Evolutionary conservation across 345 rosid species (phyloP).

Genomic region (Pistacia atlantica): DNA sequence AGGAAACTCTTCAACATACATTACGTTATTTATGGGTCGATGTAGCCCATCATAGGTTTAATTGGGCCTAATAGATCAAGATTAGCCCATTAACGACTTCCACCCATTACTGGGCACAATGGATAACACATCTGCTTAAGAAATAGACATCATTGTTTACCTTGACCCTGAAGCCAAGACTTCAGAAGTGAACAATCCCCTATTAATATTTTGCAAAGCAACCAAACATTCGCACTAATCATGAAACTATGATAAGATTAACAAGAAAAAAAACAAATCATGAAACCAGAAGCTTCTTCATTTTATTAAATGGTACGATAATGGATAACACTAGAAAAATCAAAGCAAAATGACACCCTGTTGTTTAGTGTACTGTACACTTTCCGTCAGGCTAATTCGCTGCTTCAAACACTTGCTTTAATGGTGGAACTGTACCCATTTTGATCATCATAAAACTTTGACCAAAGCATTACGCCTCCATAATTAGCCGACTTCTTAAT

Average conservation of each 20-base stretch:
- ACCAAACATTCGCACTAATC: background rate
- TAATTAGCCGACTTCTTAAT: constrained; percentile 47
- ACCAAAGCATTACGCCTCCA: constrained; percentile 74
- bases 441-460: constrained; percentile 44
- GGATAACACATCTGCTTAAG: no score
- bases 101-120: background rate
- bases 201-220: no score
- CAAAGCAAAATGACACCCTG: no score
- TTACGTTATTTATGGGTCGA: no score
- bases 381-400: background rate
- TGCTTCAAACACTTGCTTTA: constrained; percentile 30
- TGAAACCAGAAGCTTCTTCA: background rate
- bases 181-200: background rate
- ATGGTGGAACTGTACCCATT: constrained; percentile 52
- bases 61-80: no score
- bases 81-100: background rate
- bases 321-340: no score
- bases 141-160: no score
- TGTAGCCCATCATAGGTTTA: no score
- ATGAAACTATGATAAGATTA: background rate
- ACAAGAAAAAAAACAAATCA: background rate
- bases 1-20: no score
- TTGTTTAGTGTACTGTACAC: background rate
- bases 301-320: background rate
- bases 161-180: background rate